Evolutionary conservation across 2,329 filamentous ascomycete species (phyloP), one percentile per base, ranked within the genome.

Genomic region (Colletotrichum liriopes): DNA sequence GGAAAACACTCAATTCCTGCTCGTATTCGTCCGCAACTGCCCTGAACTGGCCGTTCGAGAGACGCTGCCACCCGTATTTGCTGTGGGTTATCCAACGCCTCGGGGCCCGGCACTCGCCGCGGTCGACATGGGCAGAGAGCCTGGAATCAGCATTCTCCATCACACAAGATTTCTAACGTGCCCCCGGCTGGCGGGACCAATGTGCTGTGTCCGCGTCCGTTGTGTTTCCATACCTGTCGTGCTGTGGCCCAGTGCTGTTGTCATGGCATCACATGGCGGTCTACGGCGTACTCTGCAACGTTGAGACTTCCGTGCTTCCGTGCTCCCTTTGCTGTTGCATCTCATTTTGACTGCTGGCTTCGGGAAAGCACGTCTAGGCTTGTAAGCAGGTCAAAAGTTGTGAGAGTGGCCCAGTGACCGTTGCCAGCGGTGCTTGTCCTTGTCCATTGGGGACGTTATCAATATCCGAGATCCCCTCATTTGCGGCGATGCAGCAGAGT

Each of bases 21-120:
- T 69, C 65, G 69, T 72, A 72, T 72, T 69, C 65, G 69, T 64
- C 65, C 69, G 23, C 45, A 39, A 37, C 39, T 37, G 47, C 11
- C 45, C 59, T 64, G 45, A 43, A 69, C 52, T 23, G 47, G 68
- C 47, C 26, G 58, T 20, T 63, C 58, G 29, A 62, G 39, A n/a
- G 56, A 62, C 43, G 58, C 65, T 63, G 37, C 41, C 64, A 59
- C 59, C 69, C 65, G 69, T 64, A 55, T 69, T 39, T 55, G 51
- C 45, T 69, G 54, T 58, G 23, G 45, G 43, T 43, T 59, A 37
- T 52, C 65, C 43, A 72, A 12, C 37, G 58, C 65, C 37, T 60
- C 65, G 45, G 69, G 58, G 65, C 52, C 49, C 65, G 51, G 65
- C 54, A 54, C 65, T 54, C 65, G 45, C 52, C 45, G 65, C 41